These are phyloP conservation scores for Xylariomycetidae sp. DNA, from an alignment of 2,329 filamentous ascomycete species.

Conservation along the genomic window DNA sequence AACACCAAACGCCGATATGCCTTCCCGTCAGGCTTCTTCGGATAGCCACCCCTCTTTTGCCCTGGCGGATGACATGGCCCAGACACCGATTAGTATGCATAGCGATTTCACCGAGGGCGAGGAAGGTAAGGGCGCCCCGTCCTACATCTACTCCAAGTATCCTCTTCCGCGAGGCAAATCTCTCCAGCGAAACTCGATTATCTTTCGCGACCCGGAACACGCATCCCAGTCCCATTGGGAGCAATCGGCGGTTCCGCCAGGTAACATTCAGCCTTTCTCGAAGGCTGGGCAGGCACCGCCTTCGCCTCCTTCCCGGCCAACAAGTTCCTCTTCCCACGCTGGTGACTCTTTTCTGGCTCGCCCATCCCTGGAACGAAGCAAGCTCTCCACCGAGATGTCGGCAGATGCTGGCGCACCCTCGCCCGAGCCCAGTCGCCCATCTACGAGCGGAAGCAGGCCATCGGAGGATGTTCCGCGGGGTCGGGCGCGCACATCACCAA, in stretches of 20 bases:
- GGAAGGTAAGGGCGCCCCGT: slow-evolving; percentile 49
- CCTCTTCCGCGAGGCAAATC: slow-evolving; percentile 75
- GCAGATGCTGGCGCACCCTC: slow-evolving; percentile 35
- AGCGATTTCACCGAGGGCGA: slow-evolving; percentile 60
- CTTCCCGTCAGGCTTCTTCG: slow-evolving; percentile 56
- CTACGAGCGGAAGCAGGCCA: slow-evolving; percentile 35
- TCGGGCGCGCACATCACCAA: slow-evolving; percentile 32
- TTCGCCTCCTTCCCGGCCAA: slow-evolving; percentile 55
- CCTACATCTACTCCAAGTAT: slow-evolving; percentile 85
- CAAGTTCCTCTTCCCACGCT: slow-evolving; percentile 44
- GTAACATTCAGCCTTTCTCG: slow-evolving; percentile 36
- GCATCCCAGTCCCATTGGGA: slow-evolving; percentile 58
- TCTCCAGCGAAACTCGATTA: slow-evolving; percentile 61
- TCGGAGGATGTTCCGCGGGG: slow-evolving; percentile 46
- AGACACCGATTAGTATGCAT: slow-evolving; percentile 67
- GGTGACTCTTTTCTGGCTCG: slow-evolving; percentile 37
- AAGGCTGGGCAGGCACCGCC: slow-evolving; percentile 46
- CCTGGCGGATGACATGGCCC: slow-evolving; percentile 56
- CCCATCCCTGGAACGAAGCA: slow-evolving; percentile 44
- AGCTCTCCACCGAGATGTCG: slow-evolving; percentile 42
- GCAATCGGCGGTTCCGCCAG: slow-evolving; percentile 38
- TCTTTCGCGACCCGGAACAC: slow-evolving; percentile 49
- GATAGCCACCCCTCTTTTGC: slow-evolving; percentile 62
- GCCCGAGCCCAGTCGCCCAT: slow-evolving; percentile 38
- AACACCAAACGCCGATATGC: slow-evolving; percentile 51